Evolutionary conservation across 306 rosid species (phyloP).

Genomic region (Trifolium fragiferum): DNA sequence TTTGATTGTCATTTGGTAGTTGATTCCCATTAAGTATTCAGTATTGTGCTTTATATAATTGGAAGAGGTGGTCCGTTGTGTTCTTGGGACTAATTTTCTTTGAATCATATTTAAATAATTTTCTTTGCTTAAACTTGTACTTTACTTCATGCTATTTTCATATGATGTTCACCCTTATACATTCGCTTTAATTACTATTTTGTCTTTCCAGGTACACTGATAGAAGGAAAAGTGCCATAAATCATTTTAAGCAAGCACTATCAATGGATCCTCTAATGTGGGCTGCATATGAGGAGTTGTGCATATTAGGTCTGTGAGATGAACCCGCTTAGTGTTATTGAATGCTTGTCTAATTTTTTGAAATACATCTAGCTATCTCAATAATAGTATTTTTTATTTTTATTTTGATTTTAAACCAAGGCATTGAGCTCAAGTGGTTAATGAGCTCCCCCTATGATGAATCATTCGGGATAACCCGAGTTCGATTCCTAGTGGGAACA

Average conservation of each 20-base stretch:
- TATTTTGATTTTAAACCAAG: too few species aligned
- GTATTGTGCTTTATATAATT: conserved; percentile 31
- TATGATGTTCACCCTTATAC: neutral
- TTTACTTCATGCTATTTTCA: conserved; percentile 20
- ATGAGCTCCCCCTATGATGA: too few species aligned
- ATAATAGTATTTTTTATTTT: conserved; percentile 13
- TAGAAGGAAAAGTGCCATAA: conserved; percentile 48
- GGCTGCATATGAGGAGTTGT: conserved; percentile 93
- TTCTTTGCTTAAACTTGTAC: conserved; percentile 3
- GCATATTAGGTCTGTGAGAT: conserved; percentile 74
- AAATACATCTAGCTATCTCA: conserved; percentile 8
- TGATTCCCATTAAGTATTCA: conserved; percentile 37
- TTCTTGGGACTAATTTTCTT: conserved; percentile 11
- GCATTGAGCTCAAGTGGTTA: too few species aligned
- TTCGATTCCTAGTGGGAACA: too few species aligned
- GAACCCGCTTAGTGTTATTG: conserved; percentile 32
- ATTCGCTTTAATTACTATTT: conserved; percentile 23
- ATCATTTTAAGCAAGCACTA: conserved; percentile 53
- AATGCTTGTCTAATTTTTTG: conserved; percentile 5
- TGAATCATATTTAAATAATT: conserved; percentile 20
- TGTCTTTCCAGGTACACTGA: conserved; percentile 55
- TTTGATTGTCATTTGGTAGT: conserved; percentile 36
- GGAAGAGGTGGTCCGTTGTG: conserved; percentile 13
- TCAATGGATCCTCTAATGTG: conserved; percentile 60
- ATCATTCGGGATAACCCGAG: too few species aligned